These are phyloP conservation scores for Tolypocladium tundrense DNA, from an alignment of 2,329 filamentous ascomycete species.

Conservation along the genomic window DNA sequence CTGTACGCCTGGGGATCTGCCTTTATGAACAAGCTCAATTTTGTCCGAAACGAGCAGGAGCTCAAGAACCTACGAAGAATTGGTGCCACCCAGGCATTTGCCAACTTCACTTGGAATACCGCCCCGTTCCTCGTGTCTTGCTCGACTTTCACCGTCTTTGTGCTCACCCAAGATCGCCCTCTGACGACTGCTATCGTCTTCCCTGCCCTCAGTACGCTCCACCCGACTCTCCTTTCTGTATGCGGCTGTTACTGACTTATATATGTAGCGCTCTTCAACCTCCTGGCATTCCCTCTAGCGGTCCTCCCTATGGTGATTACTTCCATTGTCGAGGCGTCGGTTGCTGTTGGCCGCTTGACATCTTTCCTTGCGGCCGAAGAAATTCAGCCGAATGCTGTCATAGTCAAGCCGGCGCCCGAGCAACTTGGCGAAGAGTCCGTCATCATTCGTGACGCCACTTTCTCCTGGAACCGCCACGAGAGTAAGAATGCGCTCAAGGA, in stretches of 20 bases:
- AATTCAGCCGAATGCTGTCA: conserved; percentile 75
- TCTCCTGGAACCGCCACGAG: conserved; percentile 89
- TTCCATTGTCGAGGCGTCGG: conserved; percentile 88
- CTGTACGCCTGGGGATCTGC: conserved; percentile 95
- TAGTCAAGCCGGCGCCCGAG: conserved; percentile 56
- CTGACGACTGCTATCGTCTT: conserved; percentile 94
- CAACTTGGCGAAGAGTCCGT: conserved; percentile 80
- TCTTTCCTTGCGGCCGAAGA: conserved; percentile 82
- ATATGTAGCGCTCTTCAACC: conserved; percentile 73
- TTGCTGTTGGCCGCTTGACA: conserved; percentile 79
- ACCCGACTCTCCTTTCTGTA: neutral
- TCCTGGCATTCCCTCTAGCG: conserved; percentile 88
- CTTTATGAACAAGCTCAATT: conserved; percentile 96
- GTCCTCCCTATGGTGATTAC: conserved; percentile 97
- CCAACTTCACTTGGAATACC: conserved; percentile 97
- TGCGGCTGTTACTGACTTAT: neutral
- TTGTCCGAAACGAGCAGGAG: conserved; percentile 91
- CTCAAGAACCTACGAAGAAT: conserved; percentile 94
- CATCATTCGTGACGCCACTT: conserved; percentile 71
- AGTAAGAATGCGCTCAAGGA: conserved; percentile 62
- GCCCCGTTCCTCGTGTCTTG: conserved; percentile 97
- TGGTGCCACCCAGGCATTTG: conserved; percentile 83
- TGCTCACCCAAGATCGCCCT: conserved; percentile 69
- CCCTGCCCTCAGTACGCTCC: conserved; percentile 51
- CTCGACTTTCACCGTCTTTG: conserved; percentile 90